Evolutionary conservation across 2,329 filamentous ascomycete species (phyloP), one percentile per base, ranked within the genome.

Genomic region (Pseudodiploospora longispora): DNA sequence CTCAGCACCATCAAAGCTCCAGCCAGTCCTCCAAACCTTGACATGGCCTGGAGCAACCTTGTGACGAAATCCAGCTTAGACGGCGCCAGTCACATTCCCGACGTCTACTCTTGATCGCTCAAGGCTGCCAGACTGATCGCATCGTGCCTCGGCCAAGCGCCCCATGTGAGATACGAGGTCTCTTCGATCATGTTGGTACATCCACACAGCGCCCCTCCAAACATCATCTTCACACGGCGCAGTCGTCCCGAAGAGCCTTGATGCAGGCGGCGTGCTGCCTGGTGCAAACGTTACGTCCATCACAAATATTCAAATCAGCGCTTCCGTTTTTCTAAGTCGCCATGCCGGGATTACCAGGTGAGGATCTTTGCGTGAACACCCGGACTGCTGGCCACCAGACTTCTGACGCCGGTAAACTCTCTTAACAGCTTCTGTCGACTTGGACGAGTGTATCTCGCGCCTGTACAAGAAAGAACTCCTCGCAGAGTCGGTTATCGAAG

Each of bases 401-500:
- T 7, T 10, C 38, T 10, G 6, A 12, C 27, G 27, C 19, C 30
- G 38, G 12, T n/a, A 33, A 9, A 30, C 19, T 19, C 19, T 19
- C 19, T 19, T 19, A 46, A 37, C 59, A 95, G 90, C 87, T 57
- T 95, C 88, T 68, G 90, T 98, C 70, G 91, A 98, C 67, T 81
- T 98, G 59, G 93, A 98, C 72, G 89, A 97, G 78, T 98, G 93
- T 71, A 97, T 98, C 70, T 82, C 87, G 63, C 85, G 91, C 55
- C 80, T 98, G 43, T 97, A 97, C 71, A 91, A 93, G 63, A 96
- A 95, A 65, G 93, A 97, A 66, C 80, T 98, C 48, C 80, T 98
- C 47, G 90, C 93, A 58, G 93, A 98, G 69, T 95, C 91, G 36
- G 90, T 98, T 54, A 91, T 98, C 67, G 93, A 98, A 71, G 93